Base-by-base conservation (phyloP, 1,139 yeast species). In the Taphrina flavorubra region DNA sequence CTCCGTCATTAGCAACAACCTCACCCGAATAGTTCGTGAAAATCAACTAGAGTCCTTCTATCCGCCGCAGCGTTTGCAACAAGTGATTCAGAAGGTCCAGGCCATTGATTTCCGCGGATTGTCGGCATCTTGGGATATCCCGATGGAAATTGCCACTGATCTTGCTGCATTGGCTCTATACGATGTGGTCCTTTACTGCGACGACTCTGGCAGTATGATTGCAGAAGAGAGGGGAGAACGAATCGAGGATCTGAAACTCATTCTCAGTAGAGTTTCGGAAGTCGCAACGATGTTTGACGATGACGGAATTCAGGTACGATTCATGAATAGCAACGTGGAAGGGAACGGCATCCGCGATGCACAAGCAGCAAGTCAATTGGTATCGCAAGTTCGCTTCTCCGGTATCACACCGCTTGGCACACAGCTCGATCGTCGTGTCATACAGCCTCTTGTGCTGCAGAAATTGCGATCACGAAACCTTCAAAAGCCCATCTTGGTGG, bases 141-240 rank as follows among this genome's bases (percentile, higher is more conserved):
- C 79, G 13, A 71, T 73, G 72, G 78, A 76, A 70, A 70, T 77
- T 57, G 79, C 79, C 4, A 74, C 72, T 20, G 79, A 77, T 68
- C 70, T 77, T 25, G 77, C 76, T 20, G 74, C 78, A 1, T 71
- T 77, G 56, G 77, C 79, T 14, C 74, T 77, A 10, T 77, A 77
- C 70, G 79, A 77, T 65, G 73, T 77, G 68, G 77, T 77, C 20
- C 70, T 77, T 34, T 77, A 73, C 68, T 76, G 77, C 44, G 79
- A 77, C 65, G 79, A 77, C 67, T 77, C 79, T 10, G 79, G 79
- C 7, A 77, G 79, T 46, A 77, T 77, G 79, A 74, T 77, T 5
- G 77, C 77, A 67, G 79, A 77, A 69, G 79, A 77, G 70, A 75
- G 74, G 63, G 79, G 79, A 13, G 78, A 77, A 69, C 75, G 79